Evolutionary conservation across 2,329 filamentous ascomycete species (phyloP), one percentile per base, ranked within the genome.

Genomic region (Dactylellina drechsleri): DNA sequence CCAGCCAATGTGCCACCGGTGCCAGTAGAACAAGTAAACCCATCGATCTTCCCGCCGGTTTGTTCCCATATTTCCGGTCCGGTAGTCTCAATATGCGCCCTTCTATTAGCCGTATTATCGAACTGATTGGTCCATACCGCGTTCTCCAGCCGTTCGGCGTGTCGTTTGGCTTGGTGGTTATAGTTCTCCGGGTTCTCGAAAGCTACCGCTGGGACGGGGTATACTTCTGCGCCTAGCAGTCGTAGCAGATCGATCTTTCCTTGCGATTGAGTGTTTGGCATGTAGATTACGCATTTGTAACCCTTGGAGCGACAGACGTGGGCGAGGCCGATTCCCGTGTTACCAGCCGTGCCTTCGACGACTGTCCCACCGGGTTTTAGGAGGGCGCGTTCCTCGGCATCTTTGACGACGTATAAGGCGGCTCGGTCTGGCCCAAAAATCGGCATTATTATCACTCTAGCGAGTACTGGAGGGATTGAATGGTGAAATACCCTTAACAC

Each of bases 91-190:
- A 98, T 90, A 82, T 99, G 95, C 56, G 95, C 95, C 80, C 91
- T 89, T 61, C 95, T 87, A 83, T 99, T 99, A 62, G 95, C 95
- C 61, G 87, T 89, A 84, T 99, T 99, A 82, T 99, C 95, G 83
- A 99, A 99, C 84, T 99, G 95, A 83, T 99, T 96, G 52, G 95
- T 99, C 95, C 95, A 99, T 13, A 98, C 93, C 7, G 94, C 93
- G 80, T 95, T 95, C 15, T 52, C 65, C 49, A 70, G 50, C 26
- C 23, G 20, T 82, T 95, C 93, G n/a, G 95, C 95, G 83, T 98
- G 94, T 49, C 94, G 86, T 73, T 87, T 87, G 3, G 95, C 95
- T 85, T 97, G 94, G 84, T 98, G 94, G 84, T 99, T 99, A 86
- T 98, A 99, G 84, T 99, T 99, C 52, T 93, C 85, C 15, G 93